These are phyloP conservation scores for Cyclotella atomus DNA, from an alignment of 108 stramenopile species.

Conservation along the genomic window DNA sequence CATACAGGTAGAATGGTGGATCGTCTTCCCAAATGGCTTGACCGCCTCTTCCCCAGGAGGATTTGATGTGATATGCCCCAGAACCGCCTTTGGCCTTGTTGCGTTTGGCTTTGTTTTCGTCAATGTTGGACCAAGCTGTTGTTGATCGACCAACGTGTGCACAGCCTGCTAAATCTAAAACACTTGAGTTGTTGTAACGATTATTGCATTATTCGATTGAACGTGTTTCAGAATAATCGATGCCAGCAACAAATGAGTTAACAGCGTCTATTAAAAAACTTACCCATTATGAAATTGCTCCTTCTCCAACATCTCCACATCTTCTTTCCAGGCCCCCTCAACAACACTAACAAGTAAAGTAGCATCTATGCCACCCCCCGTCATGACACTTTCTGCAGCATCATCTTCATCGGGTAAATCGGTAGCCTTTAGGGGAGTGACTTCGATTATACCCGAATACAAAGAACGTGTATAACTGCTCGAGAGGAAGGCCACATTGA, in stretches of 20 bases:
- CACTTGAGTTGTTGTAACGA: constrained; percentile 25
- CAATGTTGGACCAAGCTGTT: constrained; percentile 81
- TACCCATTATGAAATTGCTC: constrained; percentile 71
- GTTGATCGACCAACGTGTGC: constrained; percentile 74
- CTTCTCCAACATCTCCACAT: constrained; percentile 70
- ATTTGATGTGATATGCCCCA: constrained; percentile 75
- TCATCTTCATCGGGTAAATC: constrained; percentile 82
- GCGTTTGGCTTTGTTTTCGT: constrained; percentile 57
- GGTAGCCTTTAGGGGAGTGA: constrained; percentile 55
- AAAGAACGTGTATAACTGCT: constrained; percentile 65
- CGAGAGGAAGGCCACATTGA: constrained; percentile 78
- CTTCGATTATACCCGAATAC: constrained; percentile 75
- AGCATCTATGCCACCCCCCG: constrained; percentile 80
- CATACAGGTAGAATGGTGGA: constrained; percentile 81
- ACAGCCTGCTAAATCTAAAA: constrained; percentile 73
- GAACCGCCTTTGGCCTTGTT: constrained; percentile 52
- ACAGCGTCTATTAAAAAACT: background rate
- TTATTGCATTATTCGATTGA: no score
- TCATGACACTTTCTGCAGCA: constrained; percentile 58
- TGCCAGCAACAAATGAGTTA: no score
- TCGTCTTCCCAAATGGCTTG: constrained; percentile 76
- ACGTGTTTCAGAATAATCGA: no score
- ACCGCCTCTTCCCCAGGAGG: constrained; percentile 67
- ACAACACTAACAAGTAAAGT: constrained; percentile 63
- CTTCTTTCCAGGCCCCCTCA: constrained; percentile 81